Evolutionary conservation across 164 flowering plant species (phyloP).

Genomic region (Berberis vulgaris): DNA sequence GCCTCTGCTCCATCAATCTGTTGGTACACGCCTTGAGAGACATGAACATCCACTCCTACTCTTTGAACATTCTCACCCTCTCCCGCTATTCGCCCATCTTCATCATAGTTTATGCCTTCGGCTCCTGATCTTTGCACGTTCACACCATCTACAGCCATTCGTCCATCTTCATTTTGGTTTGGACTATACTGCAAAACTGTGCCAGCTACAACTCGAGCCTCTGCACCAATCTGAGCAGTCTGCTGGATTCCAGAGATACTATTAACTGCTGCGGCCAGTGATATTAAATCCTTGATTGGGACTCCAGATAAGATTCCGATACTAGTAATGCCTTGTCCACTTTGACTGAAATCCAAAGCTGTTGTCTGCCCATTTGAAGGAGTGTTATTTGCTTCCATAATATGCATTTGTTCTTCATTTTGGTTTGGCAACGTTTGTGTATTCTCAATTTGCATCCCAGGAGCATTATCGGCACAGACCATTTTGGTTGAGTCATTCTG

Average conservation of each 20-base stretch:
- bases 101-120: neutral
- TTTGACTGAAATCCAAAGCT: neutral
- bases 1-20: neutral
- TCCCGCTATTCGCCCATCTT: neutral
- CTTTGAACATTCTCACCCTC: conserved; percentile 1
- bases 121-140: too few relatives aligned
- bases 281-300: neutral
- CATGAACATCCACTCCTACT: neutral
- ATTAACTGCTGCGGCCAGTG: conserved; percentile 4
- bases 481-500: conserved; percentile 5
- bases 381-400: neutral
- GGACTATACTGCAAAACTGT: too few relatives aligned
- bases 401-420: neutral
- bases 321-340: conserved; percentile 10
- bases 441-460: neutral
- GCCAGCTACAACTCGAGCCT: neutral
- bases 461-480: neutral
- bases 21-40: neutral
- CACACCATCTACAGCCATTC: neutral
- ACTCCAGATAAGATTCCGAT: neutral
- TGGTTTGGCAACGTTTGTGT: neutral
- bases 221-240: neutral
- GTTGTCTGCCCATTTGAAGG: conserved; percentile 8
- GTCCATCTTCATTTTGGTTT: too few relatives aligned
- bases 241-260: conserved; percentile 6